phyloP scores from a whole-genome alignment of 2,329 filamentous ascomycete species.

The Pseudocercospora fuligena region DNA sequence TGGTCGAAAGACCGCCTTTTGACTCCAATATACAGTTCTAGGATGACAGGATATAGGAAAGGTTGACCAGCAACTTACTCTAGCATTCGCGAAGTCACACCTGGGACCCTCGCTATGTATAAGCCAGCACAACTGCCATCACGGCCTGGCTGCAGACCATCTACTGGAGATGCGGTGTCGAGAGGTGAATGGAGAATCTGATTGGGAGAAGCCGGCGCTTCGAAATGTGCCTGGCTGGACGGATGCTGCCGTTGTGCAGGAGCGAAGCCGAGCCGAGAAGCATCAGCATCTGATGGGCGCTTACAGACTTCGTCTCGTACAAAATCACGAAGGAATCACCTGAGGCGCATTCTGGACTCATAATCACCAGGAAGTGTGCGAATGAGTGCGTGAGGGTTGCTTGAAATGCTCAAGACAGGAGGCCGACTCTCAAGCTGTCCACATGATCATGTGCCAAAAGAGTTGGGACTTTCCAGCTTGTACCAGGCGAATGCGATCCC shows the following conservation, averaged over 20 bases:
- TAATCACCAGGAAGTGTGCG: too few species aligned
- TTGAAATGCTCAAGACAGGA: too few species aligned
- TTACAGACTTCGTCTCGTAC: conserved; percentile 10
- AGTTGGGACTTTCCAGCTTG: too few species aligned
- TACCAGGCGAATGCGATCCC: too few species aligned
- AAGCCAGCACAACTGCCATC: conserved; percentile 16
- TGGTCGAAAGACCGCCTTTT: neutral
- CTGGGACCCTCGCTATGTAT: conserved; percentile 25
- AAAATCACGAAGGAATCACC: neutral
- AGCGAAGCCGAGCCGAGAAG: conserved; percentile 5
- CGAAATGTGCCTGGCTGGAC: conserved; percentile 6
- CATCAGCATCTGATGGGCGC: conserved; percentile 2
- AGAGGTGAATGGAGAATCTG: neutral
- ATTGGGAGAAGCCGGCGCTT: conserved; percentile 18
- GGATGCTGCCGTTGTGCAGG: neutral
- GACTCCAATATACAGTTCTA: neutral
- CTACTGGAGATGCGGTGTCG: conserved; percentile 14
- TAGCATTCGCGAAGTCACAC: conserved; percentile 22
- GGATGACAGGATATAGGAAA: conserved; percentile 13
- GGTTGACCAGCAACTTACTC: conserved; percentile 27
- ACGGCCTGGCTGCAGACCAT: conserved; percentile 23
- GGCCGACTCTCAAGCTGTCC: too few species aligned
- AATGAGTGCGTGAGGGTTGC: too few species aligned
- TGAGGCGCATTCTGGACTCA: neutral
- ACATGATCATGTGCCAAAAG: too few species aligned